These are phyloP conservation scores for Fistulinella cinereoalba DNA, from an alignment of 1,284 basidiomycete species.

Conservation along the genomic window DNA sequence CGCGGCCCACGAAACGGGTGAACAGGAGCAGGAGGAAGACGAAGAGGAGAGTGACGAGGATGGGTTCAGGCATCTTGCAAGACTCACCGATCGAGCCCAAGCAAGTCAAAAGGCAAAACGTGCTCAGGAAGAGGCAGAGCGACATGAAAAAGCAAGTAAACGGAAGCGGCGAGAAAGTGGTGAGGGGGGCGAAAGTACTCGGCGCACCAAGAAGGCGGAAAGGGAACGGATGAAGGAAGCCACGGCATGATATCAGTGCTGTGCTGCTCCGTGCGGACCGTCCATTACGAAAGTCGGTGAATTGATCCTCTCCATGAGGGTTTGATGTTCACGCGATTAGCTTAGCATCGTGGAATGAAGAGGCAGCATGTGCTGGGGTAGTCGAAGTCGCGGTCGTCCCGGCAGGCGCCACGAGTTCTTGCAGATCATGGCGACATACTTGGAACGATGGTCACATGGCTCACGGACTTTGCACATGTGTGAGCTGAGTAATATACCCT, in stretches of 20 bases:
- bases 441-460: conserved; percentile 8
- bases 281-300: conserved; percentile 1
- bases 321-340: neutral
- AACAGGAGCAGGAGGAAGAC: conserved; percentile 1
- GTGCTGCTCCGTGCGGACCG: neutral
- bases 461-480: neutral
- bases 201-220: conserved; percentile 13
- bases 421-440: conserved; percentile 1
- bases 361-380: conserved; percentile 1
- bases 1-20: conserved; percentile 29
- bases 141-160: conserved; percentile 34
- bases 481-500: neutral
- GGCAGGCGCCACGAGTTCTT: neutral
- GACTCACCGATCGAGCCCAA: conserved; percentile 30
- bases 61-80: conserved; percentile 40
- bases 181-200: conserved; percentile 1
- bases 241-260: conserved; percentile 8
- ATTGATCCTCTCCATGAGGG: neutral
- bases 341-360: conserved; percentile 2
- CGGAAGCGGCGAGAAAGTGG: conserved; percentile 29
- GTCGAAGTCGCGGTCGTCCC: neutral
- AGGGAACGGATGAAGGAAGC: conserved; percentile 16
- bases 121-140: conserved; percentile 35
- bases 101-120: conserved; percentile 30
- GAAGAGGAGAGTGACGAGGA: conserved; percentile 33